Conservation (phyloP, 2,329 filamentous ascomycete genomes). For the Onygenales sp. region DNA sequence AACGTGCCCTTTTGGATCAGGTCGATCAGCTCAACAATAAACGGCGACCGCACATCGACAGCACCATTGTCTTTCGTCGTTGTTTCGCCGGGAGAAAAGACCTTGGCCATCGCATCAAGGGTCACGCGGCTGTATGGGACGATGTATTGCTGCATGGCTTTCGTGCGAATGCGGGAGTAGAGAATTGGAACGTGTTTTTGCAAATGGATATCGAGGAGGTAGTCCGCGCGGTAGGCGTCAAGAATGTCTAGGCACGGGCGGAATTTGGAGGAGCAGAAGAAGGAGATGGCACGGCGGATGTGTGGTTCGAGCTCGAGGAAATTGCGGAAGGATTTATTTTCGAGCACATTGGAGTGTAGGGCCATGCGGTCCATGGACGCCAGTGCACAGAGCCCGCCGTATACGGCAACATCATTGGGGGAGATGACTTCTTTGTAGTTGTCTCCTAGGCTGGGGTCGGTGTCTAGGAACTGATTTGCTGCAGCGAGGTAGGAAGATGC, state of each 20-base stretch:
- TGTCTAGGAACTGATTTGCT: constrained; percentile 59
- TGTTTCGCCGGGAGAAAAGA: constrained; percentile 50
- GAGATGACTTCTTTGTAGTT: constrained; percentile 64
- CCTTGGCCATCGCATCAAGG: constrained; percentile 63
- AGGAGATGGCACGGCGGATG: constrained; percentile 78
- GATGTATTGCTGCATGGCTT: constrained; percentile 90
- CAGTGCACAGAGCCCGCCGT: constrained; percentile 81
- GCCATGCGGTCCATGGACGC: constrained; percentile 77
- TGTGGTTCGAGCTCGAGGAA: constrained; percentile 92
- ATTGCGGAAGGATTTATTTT: constrained; percentile 69
- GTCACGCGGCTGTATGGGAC: constrained; percentile 83
- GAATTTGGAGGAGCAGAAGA: constrained; percentile 88
- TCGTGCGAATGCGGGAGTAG: constrained; percentile 68
- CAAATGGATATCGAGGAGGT: constrained; percentile 81
- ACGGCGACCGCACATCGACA: constrained; percentile 19
- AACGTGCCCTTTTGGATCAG: constrained; percentile 69
- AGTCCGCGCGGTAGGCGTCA: constrained; percentile 72
- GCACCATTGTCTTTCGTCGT: constrained; percentile 34
- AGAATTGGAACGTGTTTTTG: constrained; percentile 61
- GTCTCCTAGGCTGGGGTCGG: constrained; percentile 47
- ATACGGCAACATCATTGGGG: constrained; percentile 82
- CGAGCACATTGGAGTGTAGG: constrained; percentile 66
- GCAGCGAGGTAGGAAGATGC: constrained; percentile 53
- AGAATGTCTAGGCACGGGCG: constrained; percentile 73
- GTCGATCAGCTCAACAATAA: constrained; percentile 54